A percentile compares a stretch with the other conserved stretches of the same genome.
phyloP scores from a whole-genome alignment of 2,329 filamentous ascomycete species.

The Fusarium chuoi region DNA sequence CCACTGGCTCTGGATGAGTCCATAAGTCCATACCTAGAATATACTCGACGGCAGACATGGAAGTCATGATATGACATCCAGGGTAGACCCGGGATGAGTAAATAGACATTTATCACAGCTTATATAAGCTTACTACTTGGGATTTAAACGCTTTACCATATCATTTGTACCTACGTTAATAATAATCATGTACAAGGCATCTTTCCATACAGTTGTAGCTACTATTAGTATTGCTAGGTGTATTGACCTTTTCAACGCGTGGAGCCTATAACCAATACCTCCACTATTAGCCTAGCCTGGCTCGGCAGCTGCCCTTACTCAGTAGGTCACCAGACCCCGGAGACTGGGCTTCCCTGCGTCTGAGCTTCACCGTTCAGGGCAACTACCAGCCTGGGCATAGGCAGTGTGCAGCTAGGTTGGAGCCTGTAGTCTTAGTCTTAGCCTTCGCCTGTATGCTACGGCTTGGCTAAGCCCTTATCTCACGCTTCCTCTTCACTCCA shows the following conservation, averaged over 20 bases:
- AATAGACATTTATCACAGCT: neutral
- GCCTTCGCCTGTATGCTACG: neutral
- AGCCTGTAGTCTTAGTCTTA: neutral
- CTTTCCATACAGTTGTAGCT: neutral
- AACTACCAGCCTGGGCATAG: constrained; percentile 10
- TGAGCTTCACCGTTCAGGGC: constrained; percentile 32
- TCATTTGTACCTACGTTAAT: neutral
- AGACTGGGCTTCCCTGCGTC: constrained; percentile 19
- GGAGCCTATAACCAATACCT: constrained; percentile 8
- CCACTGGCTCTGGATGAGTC: constrained; percentile 9
- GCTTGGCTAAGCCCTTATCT: constrained; percentile 37
- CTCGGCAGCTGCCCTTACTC: constrained; percentile 33
- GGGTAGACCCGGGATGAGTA: no score
- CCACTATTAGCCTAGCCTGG: constrained; percentile 35
- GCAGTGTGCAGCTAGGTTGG: no score
- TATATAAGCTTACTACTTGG: neutral
- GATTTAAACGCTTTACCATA: neutral
- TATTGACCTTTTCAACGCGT: neutral
- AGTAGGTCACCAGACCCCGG: constrained; percentile 40
- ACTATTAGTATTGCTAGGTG: neutral
- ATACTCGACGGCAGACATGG: neutral
- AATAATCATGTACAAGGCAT: neutral
- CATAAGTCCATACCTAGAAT: neutral
- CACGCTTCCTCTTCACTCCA: constrained; percentile 21
- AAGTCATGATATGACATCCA: neutral